phyloP scores from a whole-genome alignment of 768 basidiomycete genomes.

The Tricholoma matsutake region DNA sequence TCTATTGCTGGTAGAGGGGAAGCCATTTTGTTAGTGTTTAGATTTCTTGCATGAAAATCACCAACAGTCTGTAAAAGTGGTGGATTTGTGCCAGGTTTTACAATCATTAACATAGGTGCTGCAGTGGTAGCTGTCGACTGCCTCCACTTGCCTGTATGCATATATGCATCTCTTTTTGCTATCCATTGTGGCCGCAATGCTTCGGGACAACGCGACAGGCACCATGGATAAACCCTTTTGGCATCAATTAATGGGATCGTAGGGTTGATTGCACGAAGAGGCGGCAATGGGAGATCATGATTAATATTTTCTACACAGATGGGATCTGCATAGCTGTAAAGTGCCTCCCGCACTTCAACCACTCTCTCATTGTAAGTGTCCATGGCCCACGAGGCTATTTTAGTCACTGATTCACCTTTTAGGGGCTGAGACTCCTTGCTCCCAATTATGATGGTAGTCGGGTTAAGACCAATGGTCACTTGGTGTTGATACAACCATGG shows the following conservation, averaged over 20 bases:
- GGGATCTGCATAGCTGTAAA: no score
- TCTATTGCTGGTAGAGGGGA: conserved; percentile 8
- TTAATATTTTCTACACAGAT: conserved; percentile 21
- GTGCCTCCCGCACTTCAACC: no score
- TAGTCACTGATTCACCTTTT: no score
- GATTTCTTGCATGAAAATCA: conserved; percentile 2
- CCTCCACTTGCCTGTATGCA: conserved; percentile 27
- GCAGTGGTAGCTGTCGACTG: conserved; percentile 29
- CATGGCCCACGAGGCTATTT: no score
- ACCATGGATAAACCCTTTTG: conserved; percentile 26
- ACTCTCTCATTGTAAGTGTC: no score
- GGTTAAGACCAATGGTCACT: no score
- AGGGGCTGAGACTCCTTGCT: no score
- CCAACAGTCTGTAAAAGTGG: background rate
- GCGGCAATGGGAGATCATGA: conserved; percentile 32
- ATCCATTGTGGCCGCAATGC: conserved; percentile 27
- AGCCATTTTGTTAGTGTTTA: conserved; percentile 10
- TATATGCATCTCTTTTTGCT: conserved; percentile 27
- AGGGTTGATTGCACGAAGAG: conserved; percentile 39
- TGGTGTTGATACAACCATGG: no score
- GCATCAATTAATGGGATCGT: conserved; percentile 33
- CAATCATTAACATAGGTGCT: conserved; percentile 27
- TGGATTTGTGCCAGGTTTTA: background rate
- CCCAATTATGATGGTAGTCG: no score
- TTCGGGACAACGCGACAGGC: conserved; percentile 35